phyloP scores from a whole-genome alignment of 495 filamentous ascomycete genomes.

The Echria macrotheca region DNA sequence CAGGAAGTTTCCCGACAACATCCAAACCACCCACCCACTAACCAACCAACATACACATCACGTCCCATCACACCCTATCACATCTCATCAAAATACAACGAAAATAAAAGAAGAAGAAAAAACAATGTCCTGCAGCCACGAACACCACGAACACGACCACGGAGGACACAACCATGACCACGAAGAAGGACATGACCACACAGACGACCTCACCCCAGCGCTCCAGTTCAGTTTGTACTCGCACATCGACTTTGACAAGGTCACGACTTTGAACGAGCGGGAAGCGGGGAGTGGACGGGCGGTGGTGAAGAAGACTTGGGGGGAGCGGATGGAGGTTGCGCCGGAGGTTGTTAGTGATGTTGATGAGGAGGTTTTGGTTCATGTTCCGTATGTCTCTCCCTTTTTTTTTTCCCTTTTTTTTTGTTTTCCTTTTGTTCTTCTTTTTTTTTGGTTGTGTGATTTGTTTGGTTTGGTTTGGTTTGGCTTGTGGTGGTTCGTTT shows the following conservation, averaged over 20 bases:
- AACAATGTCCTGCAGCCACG: too few species aligned
- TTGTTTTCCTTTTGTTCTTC: too few species aligned
- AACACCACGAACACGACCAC: conserved; percentile 40
- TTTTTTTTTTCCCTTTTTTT: conserved; percentile 6
- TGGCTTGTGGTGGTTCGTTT: too few species aligned
- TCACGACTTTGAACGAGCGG: conserved; percentile 81
- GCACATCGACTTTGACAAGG: conserved; percentile 81
- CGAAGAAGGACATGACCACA: conserved; percentile 61
- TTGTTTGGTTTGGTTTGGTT: too few species aligned
- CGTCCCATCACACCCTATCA: not conserved
- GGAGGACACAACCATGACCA: conserved; percentile 21
- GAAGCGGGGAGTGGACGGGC: conserved; percentile 59
- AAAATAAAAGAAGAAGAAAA: not conserved
- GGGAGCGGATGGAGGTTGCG: conserved; percentile 61
- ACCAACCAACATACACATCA: not conserved
- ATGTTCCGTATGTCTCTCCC: conserved; percentile 62
- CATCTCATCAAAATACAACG: not conserved
- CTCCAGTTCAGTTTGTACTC: conserved; percentile 82
- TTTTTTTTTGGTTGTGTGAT: too few species aligned
- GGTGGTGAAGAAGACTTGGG: conserved; percentile 87
- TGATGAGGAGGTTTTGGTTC: conserved; percentile 90
- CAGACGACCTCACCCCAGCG: conserved; percentile 86
- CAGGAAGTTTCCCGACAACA: too few species aligned
- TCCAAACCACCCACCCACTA: too few species aligned
- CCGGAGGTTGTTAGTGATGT: conserved; percentile 78